Conservation (phyloP, 176 grass and related monocot genomes). For the Paspalum vaginatum region DNA sequence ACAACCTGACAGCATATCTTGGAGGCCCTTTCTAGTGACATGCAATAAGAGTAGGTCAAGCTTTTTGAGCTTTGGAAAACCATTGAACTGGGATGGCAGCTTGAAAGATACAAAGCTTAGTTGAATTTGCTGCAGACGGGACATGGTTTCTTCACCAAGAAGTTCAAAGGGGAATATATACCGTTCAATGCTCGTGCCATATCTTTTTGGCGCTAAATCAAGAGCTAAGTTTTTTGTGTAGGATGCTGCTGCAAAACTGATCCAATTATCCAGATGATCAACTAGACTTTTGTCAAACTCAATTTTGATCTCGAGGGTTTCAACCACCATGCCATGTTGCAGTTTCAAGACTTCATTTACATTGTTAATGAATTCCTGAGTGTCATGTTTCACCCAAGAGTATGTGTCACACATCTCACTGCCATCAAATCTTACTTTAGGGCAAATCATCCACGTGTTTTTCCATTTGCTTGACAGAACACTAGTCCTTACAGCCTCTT, state of each 20-base stretch:
- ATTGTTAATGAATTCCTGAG: constrained; percentile 8
- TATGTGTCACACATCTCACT: not conserved
- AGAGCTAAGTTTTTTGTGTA: not conserved
- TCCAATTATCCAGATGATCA: constrained; percentile 38
- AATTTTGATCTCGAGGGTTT: constrained; percentile 24
- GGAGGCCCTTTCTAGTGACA: not conserved
- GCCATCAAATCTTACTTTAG: constrained; percentile 31
- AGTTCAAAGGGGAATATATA: constrained; percentile 26
- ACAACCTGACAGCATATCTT: constrained; percentile 21
- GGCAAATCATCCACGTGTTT: not conserved
- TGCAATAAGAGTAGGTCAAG: not conserved
- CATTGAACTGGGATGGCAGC: constrained; percentile 10
- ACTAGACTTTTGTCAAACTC: not conserved
- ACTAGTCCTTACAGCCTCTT: constrained; percentile 26
- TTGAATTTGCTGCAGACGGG: constrained; percentile 14
- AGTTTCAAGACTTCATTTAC: constrained; percentile 30
- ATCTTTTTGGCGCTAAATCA: not conserved
- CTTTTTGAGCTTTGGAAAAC: constrained; percentile 27
- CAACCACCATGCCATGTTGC: not conserved
- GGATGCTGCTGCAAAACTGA: constrained; percentile 3
- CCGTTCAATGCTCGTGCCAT: not conserved
- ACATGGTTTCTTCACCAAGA: not conserved
- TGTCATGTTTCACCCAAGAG: not conserved
- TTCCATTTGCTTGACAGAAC: constrained; percentile 41
- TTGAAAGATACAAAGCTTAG: constrained; percentile 28